phyloP scores from a whole-genome alignment of 2,329 filamentous ascomycete species.

The Cryphonectria nitschkei region DNA sequence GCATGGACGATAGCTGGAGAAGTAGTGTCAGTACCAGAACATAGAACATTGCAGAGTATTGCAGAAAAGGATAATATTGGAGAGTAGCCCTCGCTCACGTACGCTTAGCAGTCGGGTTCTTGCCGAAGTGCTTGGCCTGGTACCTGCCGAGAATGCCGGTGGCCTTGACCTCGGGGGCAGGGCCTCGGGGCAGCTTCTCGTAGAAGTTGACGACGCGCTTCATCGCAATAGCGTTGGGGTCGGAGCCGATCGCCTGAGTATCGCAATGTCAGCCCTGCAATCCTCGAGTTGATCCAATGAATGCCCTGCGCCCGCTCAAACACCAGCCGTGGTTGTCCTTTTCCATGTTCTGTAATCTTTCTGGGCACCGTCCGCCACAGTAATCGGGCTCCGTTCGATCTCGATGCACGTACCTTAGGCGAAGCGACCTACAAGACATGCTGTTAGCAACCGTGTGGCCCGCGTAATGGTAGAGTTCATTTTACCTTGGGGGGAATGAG shows the following conservation, averaged over 20 bases:
- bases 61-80: not conserved
- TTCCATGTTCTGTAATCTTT: not conserved
- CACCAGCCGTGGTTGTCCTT: not conserved
- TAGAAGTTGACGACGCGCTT: conserved; percentile 98
- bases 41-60: not conserved
- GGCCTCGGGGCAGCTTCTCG: conserved; percentile 93
- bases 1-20: conserved; percentile 81
- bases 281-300: not conserved
- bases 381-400: conserved; percentile 15
- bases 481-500: conserved; percentile 98
- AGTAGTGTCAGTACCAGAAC: conserved; percentile 16
- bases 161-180: conserved; percentile 80
- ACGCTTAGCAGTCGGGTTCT: conserved; percentile 89
- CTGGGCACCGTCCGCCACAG: not conserved
- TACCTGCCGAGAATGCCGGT: conserved; percentile 87
- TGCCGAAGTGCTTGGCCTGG: conserved; percentile 91
- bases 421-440: conserved; percentile 68
- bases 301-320: not conserved
- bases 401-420: conserved; percentile 69
- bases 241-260: conserved; percentile 85
- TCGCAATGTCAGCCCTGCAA: conserved; percentile 12
- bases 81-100: conserved; percentile 49
- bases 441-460: conserved; percentile 43
- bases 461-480: not conserved
- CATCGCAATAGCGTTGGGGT: conserved; percentile 96